Conservation (phyloP, 768 basidiomycete genomes). For the Russula lepida region DNA sequence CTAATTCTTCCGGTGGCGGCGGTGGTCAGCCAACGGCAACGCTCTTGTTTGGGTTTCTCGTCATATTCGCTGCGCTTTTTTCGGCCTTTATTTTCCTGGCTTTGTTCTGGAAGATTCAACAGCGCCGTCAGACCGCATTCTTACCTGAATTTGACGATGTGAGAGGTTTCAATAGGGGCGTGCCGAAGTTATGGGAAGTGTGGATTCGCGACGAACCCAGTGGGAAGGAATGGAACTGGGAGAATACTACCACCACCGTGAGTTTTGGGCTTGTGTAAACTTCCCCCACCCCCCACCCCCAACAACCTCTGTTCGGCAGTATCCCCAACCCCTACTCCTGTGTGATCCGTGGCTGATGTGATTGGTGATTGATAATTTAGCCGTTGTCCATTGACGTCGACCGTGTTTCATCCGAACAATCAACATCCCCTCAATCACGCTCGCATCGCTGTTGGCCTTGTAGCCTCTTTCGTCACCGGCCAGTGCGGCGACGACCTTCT, state of each 20-base stretch:
- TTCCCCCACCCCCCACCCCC: neutral
- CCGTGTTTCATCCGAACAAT: neutral
- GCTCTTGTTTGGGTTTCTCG: neutral
- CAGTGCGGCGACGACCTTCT: neutral
- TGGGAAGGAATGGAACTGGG: neutral
- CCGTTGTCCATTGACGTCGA: constrained; percentile 6
- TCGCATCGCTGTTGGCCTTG: neutral
- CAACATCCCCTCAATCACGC: too few relatives aligned
- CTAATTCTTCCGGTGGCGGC: neutral
- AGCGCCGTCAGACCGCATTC: neutral
- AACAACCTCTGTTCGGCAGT: neutral
- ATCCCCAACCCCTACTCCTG: neutral
- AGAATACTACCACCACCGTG: neutral
- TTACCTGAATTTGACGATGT: neutral
- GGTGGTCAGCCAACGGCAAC: neutral
- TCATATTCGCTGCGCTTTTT: constrained; percentile 1
- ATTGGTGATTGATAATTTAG: neutral
- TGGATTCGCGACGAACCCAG: constrained; percentile 6
- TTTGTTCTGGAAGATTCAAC: constrained; percentile 7
- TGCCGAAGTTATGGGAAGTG: constrained; percentile 15
- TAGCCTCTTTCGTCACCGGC: neutral
- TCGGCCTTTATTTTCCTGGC: neutral
- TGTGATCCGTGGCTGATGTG: neutral
- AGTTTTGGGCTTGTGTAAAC: neutral
- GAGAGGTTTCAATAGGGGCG: neutral